Conservation (phyloP, 306 rosid species). For the Mimosa pudica region DNA sequence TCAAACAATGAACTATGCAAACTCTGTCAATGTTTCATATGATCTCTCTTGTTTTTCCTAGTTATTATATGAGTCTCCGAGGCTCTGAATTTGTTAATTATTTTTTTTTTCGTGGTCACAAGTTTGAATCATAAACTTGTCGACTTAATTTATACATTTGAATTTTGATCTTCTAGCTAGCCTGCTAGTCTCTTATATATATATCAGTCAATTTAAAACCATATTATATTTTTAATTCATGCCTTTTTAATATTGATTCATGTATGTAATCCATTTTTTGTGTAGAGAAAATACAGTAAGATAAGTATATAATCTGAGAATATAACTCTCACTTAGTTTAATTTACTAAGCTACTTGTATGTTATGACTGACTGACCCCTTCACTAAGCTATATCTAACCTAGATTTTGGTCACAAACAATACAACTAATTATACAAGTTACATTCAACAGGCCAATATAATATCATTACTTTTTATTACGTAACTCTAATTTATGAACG, state of each 20-base stretch:
- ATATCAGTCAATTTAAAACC: conserved; percentile 12
- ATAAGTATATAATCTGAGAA: too few relatives aligned
- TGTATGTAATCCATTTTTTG: background rate
- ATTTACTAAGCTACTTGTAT: too few relatives aligned
- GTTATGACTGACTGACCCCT: too few relatives aligned
- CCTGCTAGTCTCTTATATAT: background rate
- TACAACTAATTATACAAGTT: background rate
- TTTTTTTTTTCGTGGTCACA: background rate
- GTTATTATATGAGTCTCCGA: background rate
- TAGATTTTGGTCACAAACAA: background rate
- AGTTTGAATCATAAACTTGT: conserved; percentile 25
- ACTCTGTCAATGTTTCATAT: background rate
- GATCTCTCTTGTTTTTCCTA: background rate
- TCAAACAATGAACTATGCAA: background rate
- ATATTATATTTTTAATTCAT: too few relatives aligned
- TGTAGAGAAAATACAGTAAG: too few relatives aligned
- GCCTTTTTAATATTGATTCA: background rate
- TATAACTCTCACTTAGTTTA: too few relatives aligned
- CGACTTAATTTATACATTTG: conserved; percentile 22
- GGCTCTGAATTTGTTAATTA: background rate
- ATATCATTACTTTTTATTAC: background rate
- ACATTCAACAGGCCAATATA: background rate
- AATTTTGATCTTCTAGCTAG: background rate
- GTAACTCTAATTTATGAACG: background rate
- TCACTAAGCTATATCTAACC: too few relatives aligned